Evolutionary conservation across 2,329 filamentous ascomycete species (phyloP).

Genomic region (Ophiostoma sp.): DNA sequence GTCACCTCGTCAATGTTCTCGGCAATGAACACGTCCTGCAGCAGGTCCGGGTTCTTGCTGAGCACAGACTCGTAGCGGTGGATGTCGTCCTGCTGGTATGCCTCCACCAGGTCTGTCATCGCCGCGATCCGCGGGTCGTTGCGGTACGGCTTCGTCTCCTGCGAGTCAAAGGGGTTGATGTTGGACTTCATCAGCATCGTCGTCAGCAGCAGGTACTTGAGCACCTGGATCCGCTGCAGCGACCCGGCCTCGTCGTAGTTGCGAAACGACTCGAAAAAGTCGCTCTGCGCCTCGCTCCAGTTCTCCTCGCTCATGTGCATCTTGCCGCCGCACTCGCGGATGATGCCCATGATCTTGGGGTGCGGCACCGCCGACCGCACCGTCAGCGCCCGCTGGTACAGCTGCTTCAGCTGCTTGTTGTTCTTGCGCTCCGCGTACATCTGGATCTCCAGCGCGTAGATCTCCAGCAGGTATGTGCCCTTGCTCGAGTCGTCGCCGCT

Average conservation of each 20-base stretch:
- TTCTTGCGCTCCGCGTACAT: conserved; percentile 97
- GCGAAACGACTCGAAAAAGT: conserved; percentile 98
- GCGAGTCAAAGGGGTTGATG: conserved; percentile 98
- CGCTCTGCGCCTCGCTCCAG: conserved; percentile 93
- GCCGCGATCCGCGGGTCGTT: conserved; percentile 90
- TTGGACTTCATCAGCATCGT: conserved; percentile 98
- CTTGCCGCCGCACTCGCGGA: conserved; percentile 96
- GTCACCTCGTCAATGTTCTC: conserved; percentile 99
- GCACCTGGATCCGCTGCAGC: conserved; percentile 89
- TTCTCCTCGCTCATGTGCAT: conserved; percentile 99
- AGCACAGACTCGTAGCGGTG: conserved; percentile 85
- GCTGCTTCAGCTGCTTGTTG: conserved; percentile 89
- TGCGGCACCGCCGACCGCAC: conserved; percentile 97
- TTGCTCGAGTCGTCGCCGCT: conserved; percentile 86
- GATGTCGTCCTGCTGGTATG: conserved; percentile 93
- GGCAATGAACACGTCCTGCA: conserved; percentile 90
- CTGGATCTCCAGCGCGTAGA: conserved; percentile 95
- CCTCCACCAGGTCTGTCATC: conserved; percentile 95
- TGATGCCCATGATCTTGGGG: conserved; percentile 98
- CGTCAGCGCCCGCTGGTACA: conserved; percentile 86
- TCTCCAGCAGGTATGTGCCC: conserved; percentile 90
- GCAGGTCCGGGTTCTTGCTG: conserved; percentile 78
- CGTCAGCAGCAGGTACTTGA: conserved; percentile 92
- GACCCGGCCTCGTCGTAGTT: conserved; percentile 99
- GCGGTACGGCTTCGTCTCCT: conserved; percentile 97